Evolutionary conservation across 345 rosid species (phyloP).

Genomic region (Corymbia maculata): DNA sequence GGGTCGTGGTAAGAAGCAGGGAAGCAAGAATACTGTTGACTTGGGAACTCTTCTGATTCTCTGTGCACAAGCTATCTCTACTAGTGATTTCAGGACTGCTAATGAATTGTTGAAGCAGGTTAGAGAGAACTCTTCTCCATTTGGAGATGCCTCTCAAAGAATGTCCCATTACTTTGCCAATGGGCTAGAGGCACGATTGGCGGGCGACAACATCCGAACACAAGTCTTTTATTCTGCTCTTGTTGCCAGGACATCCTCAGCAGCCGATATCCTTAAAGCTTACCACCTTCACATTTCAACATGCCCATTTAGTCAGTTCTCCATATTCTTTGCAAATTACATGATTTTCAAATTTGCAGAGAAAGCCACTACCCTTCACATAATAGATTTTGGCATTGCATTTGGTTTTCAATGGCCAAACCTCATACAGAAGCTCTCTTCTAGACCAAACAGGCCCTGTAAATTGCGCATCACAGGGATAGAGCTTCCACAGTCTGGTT

Average conservation of each 20-base stretch:
- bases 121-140: slow-evolving; percentile 53
- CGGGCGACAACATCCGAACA: slow-evolving; percentile 28
- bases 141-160: slow-evolving; percentile 72
- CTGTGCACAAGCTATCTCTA: slow-evolving; percentile 74
- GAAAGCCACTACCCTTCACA: slow-evolving; percentile 55
- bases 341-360: slow-evolving; percentile 41
- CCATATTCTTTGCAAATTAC: slow-evolving; percentile 39
- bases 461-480: slow-evolving; percentile 82
- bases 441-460: slow-evolving; percentile 35
- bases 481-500: slow-evolving; percentile 71
- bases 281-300: slow-evolving; percentile 37
- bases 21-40: slow-evolving; percentile 19
- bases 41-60: slow-evolving; percentile 51
- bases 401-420: slow-evolving; percentile 92
- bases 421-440: slow-evolving; percentile 55
- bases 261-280: slow-evolving; percentile 50
- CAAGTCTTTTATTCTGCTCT: slow-evolving; percentile 10
- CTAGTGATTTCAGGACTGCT: slow-evolving; percentile 54
- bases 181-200: slow-evolving; percentile 76
- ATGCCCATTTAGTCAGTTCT: slow-evolving; percentile 55
- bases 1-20: slow-evolving; percentile 5
- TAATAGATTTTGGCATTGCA: slow-evolving; percentile 78
- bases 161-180: slow-evolving; percentile 76
- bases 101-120: slow-evolving; percentile 69
- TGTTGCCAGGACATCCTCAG: slow-evolving; percentile 11